Evolutionary conservation across 768 basidiomycete species (phyloP).

Genomic region (Punctularia strigosozonata): DNA sequence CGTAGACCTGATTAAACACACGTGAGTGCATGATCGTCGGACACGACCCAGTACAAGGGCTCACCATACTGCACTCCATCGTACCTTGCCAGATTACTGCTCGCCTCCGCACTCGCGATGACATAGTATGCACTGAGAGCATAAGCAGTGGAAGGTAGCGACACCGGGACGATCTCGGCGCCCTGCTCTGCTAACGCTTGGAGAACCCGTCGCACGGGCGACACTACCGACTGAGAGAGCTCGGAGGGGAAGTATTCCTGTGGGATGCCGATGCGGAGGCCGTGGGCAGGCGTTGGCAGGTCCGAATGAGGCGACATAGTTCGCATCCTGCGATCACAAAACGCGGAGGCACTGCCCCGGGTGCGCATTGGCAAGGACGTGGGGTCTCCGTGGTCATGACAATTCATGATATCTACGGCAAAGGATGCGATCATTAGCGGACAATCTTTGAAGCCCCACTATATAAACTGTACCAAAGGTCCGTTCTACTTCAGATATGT

Average conservation of each 20-base stretch:
- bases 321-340: slow-evolving; percentile 36
- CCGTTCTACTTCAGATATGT: slow-evolving; percentile 32
- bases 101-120: slow-evolving; percentile 88
- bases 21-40: background rate
- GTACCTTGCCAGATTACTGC: slow-evolving; percentile 83
- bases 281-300: background rate
- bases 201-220: slow-evolving; percentile 35
- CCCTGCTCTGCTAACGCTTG: slow-evolving; percentile 35
- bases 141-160: slow-evolving; percentile 55
- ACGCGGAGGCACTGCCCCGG: background rate
- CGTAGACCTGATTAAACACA: slow-evolving; percentile 32
- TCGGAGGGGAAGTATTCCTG: slow-evolving; percentile 77
- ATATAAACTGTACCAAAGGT: slow-evolving; percentile 56
- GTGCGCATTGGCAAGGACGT: slow-evolving; percentile 37
- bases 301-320: slow-evolving; percentile 33
- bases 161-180: slow-evolving; percentile 59
- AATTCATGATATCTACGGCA: slow-evolving; percentile 31
- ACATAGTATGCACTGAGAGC: slow-evolving; percentile 93
- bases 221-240: slow-evolving; percentile 33
- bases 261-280: background rate
- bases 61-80: slow-evolving; percentile 81
- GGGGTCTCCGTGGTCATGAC: slow-evolving; percentile 60
- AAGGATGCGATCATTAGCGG: background rate
- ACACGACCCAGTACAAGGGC: slow-evolving; percentile 3
- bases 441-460: no score